Base-by-base conservation (phyloP, 768 basidiomycete genomes). In the Suillus plorans region DNA sequence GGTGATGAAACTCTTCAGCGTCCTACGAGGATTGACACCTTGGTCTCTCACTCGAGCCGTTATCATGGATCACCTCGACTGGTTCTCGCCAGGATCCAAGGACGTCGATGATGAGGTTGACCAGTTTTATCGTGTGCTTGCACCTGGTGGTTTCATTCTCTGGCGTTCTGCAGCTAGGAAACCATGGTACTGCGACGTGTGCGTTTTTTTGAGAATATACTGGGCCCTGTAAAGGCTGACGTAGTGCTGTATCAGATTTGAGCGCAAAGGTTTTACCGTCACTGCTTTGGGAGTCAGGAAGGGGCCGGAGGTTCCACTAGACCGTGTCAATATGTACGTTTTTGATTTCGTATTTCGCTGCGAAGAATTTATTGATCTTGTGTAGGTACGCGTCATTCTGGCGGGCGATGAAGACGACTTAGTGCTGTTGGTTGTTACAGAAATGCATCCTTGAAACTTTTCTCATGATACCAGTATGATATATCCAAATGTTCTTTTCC, bases 41-140 rank as follows among this genome's bases (percentile, higher is more conserved):
- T 76, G 76, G 39, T 84, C 84, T 8, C 78, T 90, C 53, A 90
- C 87, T 41, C 84, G 87, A 34, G 84, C 85, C 13, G 81, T 90
- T 36, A 80, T 90, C 63, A 91, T 91, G 90, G 90, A 91, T 73
- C 86, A 87, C 58, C 80, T 89, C 58, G 87, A 88, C 68, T 86
- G 84, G 80, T 84, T 86, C 61, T 67, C 80, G 0, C 85, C 85
- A 0, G 80, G 81, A 4, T 78, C 82, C 18, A 72, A 74, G 58
- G 82, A 83, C 45, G 76, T 80, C 1, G 82, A 86, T 42, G 80
- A 82, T 42, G 88, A 90, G 70, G 79, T 88, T 22, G 34, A 28
- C 1, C 83, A 89, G 67, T 80, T 90, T 55, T 76, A 80, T 59
- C 79, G 87, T 1, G 88, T 86, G 1, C 73, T 90, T n/a, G 77